Conservation (phyloP, 805 yeast species). For the Kodamaea kaohsiungensis region DNA sequence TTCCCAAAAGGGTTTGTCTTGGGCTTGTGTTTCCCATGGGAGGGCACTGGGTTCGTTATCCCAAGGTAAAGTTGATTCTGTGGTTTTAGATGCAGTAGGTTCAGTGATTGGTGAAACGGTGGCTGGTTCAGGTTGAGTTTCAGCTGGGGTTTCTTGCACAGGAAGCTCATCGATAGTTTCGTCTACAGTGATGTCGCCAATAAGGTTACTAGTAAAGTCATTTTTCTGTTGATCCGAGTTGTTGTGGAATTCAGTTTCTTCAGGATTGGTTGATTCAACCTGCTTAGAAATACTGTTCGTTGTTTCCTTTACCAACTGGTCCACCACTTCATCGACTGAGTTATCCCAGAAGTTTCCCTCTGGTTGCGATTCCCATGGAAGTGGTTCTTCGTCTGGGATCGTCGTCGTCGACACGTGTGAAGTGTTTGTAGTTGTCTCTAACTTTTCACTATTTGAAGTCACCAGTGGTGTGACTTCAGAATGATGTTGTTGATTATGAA, state of each 20-base stretch:
- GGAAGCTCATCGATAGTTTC: neutral
- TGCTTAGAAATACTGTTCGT: neutral
- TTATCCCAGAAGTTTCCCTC: constrained; percentile 1
- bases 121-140: neutral
- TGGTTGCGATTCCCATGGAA: neutral
- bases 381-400: neutral
- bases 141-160: neutral
- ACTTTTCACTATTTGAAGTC: neutral
- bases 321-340: constrained; percentile 55
- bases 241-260: neutral
- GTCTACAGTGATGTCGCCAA: neutral
- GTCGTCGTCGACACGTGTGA: neutral
- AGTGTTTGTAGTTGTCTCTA: neutral
- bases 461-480: neutral
- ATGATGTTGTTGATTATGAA: neutral
- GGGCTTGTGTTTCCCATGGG: neutral
- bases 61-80: neutral
- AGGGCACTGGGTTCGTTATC: neutral
- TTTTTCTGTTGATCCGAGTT: no score
- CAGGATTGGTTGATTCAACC: neutral
- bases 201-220: neutral
- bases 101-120: neutral
- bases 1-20: constrained; percentile 4
- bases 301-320: constrained; percentile 50
- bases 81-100: neutral